Evolutionary conservation across 805 yeast species (phyloP).

Genomic region (Yarrowia porcina): DNA sequence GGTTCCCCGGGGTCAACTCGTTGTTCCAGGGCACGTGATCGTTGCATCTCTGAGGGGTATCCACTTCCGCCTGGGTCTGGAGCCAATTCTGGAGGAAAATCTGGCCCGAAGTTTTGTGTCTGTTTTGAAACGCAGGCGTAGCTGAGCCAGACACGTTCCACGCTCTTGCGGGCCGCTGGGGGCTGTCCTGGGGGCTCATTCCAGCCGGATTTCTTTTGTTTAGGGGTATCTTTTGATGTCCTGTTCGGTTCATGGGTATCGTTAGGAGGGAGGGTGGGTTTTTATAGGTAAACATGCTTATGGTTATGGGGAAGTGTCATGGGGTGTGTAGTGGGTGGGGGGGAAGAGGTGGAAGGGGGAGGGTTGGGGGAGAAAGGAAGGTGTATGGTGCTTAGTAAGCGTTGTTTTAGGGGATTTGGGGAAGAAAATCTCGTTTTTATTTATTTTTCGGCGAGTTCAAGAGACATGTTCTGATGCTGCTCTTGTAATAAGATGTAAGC

Average conservation of each 20-base stretch:
- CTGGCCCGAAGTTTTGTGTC: conserved; percentile 19
- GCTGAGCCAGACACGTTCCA: neutral
- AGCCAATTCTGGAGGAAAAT: conserved; percentile 19
- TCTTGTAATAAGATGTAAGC: no score
- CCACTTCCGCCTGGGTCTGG: conserved; percentile 15
- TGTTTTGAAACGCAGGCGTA: neutral
- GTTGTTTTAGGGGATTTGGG: neutral
- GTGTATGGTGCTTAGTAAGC: no score
- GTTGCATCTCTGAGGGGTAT: conserved; percentile 14
- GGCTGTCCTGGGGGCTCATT: neutral
- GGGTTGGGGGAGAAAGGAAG: no score
- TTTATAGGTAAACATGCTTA: no score
- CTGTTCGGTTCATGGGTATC: neutral
- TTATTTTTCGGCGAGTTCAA: no score
- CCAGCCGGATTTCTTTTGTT: neutral
- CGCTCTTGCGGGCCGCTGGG: neutral
- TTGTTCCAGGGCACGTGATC: conserved; percentile 14
- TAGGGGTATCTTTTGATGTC: neutral
- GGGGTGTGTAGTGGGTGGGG: neutral
- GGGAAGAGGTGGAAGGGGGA: neutral
- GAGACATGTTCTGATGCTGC: no score
- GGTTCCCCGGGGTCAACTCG: neutral
- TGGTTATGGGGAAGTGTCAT: neutral
- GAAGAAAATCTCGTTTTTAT: no score
- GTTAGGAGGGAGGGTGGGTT: no score